phyloP scores from a whole-genome alignment of 2,329 filamentous ascomycete species.

The Ophiostoma novo-ulmi region DNA sequence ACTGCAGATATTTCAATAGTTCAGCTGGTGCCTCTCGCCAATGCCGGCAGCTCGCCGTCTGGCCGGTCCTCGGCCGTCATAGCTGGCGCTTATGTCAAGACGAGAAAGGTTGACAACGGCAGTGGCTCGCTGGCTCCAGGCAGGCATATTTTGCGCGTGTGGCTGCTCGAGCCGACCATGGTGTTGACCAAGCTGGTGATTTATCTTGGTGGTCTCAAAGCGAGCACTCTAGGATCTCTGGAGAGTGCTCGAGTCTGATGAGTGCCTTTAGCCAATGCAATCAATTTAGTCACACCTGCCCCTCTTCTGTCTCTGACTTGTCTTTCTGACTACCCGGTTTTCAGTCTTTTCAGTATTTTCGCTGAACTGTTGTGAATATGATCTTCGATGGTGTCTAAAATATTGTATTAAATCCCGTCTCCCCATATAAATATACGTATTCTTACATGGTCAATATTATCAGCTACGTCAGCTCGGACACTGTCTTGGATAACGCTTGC shows the following conservation, averaged over 20 bases:
- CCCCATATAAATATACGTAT: background rate
- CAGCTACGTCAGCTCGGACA: background rate
- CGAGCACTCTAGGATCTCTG: constrained; percentile 32
- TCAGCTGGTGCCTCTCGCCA: background rate
- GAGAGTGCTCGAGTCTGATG: constrained; percentile 22
- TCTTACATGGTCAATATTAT: background rate
- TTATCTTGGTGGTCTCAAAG: constrained; percentile 32
- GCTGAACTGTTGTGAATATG: background rate
- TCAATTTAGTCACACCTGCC: too few relatives aligned
- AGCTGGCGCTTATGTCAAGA: background rate
- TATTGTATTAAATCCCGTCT: background rate
- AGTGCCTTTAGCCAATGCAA: too few relatives aligned
- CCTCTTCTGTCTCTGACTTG: background rate
- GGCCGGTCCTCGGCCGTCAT: background rate
- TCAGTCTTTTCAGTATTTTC: background rate
- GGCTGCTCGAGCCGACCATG: constrained; percentile 34
- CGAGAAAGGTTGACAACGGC: background rate
- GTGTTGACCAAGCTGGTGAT: constrained; percentile 32
- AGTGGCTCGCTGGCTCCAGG: constrained; percentile 23
- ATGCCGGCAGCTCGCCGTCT: background rate
- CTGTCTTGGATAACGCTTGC: constrained; percentile 14
- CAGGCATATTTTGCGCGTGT: constrained; percentile 31
- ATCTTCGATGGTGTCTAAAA: background rate
- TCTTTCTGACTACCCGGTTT: background rate
- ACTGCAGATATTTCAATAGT: background rate